phyloP scores from a whole-genome alignment of 352 stramenopile genomes.

The Pythium volutum region DNA sequence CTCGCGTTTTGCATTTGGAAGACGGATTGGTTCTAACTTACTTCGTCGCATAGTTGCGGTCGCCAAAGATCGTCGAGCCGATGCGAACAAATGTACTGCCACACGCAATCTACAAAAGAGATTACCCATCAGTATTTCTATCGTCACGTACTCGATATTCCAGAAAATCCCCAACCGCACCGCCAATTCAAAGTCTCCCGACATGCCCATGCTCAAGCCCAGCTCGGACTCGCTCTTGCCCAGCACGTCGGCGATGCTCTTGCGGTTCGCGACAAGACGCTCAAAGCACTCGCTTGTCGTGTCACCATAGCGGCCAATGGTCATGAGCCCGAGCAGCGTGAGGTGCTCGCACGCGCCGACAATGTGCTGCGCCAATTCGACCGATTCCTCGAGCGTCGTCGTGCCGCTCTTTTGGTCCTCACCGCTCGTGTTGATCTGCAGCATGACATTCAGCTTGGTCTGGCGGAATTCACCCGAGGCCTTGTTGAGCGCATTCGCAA shows the following conservation, averaged over 20 bases:
- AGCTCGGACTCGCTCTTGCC: constrained; percentile 64
- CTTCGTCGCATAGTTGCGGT: constrained; percentile 86
- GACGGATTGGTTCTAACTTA: constrained; percentile 32
- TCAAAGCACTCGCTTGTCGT: constrained; percentile 91
- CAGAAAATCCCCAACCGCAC: constrained; percentile 23
- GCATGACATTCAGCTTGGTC: constrained; percentile 90
- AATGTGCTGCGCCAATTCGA: constrained; percentile 88
- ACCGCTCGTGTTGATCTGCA: constrained; percentile 98
- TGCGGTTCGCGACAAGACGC: constrained; percentile 69
- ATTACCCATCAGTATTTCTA: constrained; percentile 2
- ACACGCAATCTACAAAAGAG: constrained; percentile 90
- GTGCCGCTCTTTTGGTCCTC: constrained; percentile 98
- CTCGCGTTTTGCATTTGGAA: no score
- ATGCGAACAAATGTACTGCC: constrained; percentile 96
- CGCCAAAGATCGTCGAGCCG: constrained; percentile 98
- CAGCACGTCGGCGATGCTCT: constrained; percentile 64
- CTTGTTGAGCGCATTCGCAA: constrained; percentile 95
- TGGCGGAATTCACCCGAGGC: constrained; percentile 63
- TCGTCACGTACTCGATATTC: background rate
- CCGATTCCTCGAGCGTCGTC: constrained; percentile 60
- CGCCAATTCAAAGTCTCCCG: constrained; percentile 96
- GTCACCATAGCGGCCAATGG: constrained; percentile 95
- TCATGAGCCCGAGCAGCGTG: constrained; percentile 97
- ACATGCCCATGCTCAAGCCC: constrained; percentile 99
- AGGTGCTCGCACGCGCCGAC: constrained; percentile 87